phyloP scores from a whole-genome alignment of 768 basidiomycete species.

The Mycena olivaceomarginata region DNA sequence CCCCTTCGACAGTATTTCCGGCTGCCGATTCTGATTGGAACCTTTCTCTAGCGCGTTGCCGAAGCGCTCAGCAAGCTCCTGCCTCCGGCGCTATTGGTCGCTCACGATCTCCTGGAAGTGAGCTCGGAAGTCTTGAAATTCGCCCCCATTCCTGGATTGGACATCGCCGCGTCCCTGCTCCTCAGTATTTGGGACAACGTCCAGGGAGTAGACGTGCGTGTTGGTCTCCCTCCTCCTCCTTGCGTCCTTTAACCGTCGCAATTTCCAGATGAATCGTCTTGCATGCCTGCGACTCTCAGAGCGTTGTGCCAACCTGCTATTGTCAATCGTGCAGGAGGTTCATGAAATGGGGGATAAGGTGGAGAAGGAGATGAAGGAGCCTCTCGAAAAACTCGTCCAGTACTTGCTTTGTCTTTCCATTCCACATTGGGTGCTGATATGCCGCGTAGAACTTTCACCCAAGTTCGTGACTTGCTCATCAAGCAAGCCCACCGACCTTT shows the following conservation, averaged over 20 bases:
- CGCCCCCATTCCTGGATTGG: constrained; percentile 71
- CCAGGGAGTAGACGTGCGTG: constrained; percentile 72
- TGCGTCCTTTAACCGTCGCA: background rate
- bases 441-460: constrained; percentile 50
- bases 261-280: constrained; percentile 73
- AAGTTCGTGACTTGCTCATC: constrained; percentile 66
- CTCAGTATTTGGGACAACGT: constrained; percentile 76
- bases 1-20: background rate
- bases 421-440: background rate
- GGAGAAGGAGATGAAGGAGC: constrained; percentile 64
- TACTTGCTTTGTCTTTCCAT: constrained; percentile 42
- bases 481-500: constrained; percentile 77
- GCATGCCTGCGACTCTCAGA: constrained; percentile 78
- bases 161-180: constrained; percentile 66
- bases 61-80: constrained; percentile 55
- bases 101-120: constrained; percentile 59
- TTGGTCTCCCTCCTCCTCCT: constrained; percentile 2
- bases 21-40: background rate
- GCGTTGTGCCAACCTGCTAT: constrained; percentile 76
- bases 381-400: constrained; percentile 68
- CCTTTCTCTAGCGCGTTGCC: constrained; percentile 51
- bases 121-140: constrained; percentile 62
- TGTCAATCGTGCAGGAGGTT: constrained; percentile 73
- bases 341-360: constrained; percentile 65
- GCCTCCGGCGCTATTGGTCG: constrained; percentile 55